Percentiles rank a stretch among this genome's conserved stretches.
phyloP scores from a whole-genome alignment of 805 yeast genomes.

The Monosporozyma siamensis region DNA sequence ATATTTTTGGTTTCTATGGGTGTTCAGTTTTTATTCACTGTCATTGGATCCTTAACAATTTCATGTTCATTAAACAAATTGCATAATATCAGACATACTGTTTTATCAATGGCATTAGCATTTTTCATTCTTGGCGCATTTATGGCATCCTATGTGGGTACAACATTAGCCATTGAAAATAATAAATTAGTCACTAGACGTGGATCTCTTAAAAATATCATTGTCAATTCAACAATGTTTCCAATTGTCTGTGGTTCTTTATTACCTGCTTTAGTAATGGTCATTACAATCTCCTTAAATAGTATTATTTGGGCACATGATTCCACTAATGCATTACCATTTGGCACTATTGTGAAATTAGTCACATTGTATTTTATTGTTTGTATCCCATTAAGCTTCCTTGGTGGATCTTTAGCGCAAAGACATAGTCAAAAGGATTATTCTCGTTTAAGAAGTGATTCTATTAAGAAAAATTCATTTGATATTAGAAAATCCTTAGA shows the following conservation, averaged over 20 bases:
- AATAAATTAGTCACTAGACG: conserved; percentile 4
- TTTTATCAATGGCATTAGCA: conserved; percentile 49
- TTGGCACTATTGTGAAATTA: conserved; percentile 58
- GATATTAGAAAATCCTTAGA: conserved; percentile 1
- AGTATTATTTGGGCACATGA: conserved; percentile 67
- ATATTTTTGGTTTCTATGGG: conserved; percentile 64
- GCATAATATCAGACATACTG: conserved; percentile 60
- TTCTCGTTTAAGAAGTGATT: conserved; percentile 5
- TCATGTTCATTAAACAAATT: conserved; percentile 52
- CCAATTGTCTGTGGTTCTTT: conserved; percentile 42
- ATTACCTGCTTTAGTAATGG: conserved; percentile 40
- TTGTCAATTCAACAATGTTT: conserved; percentile 8
- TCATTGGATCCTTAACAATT: conserved; percentile 49
- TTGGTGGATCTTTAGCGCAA: conserved; percentile 47
- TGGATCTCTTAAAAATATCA: conserved; percentile 1
- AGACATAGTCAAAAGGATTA: neutral
- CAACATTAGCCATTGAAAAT: conserved; percentile 33
- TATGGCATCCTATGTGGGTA: conserved; percentile 64
- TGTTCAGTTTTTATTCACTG: conserved; percentile 57
- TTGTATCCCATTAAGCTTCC: conserved; percentile 64
- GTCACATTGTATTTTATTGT: conserved; percentile 50
- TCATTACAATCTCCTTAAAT: conserved; percentile 48
- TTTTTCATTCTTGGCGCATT: conserved; percentile 63
- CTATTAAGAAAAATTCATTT: neutral
- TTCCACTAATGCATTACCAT: conserved; percentile 69